A percentile compares a stretch with the other conserved stretches of the same genome.
phyloP scores from a whole-genome alignment of 257 asterid genomes.

The Ehretia macrophylla region DNA sequence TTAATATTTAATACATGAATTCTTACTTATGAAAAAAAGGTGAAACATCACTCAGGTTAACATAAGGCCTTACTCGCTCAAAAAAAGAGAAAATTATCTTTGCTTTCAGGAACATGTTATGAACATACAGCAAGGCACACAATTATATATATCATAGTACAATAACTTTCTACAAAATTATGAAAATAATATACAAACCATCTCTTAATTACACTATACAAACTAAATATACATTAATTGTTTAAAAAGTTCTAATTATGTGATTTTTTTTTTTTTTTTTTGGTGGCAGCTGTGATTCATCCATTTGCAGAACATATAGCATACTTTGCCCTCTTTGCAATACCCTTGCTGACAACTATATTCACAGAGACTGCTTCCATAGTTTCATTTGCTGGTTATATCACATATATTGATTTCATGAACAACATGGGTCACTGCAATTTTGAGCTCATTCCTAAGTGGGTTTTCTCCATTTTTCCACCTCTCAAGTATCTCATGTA shows the following conservation, averaged over 20 bases:
- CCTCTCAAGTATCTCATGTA: conserved; percentile 33
- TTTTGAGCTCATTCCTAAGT: conserved; percentile 26
- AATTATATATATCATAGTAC: no score
- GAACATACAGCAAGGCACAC: no score
- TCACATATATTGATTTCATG: conserved; percentile 29
- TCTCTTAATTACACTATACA: no score
- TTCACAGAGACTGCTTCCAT: conserved; percentile 18
- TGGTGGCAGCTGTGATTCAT: conserved; percentile 31
- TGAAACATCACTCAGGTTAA: no score
- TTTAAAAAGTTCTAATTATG: background rate
- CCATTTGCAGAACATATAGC: conserved; percentile 33
- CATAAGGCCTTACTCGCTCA: no score
- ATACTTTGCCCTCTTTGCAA: conserved; percentile 22
- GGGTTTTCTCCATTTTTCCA: conserved; percentile 18
- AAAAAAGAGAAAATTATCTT: no score
- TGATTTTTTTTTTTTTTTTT: background rate
- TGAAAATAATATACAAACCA: no score
- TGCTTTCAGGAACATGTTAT: no score
- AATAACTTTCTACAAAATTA: no score
- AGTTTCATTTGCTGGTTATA: conserved; percentile 7
- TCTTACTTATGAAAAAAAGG: no score
- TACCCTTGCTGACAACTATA: conserved; percentile 14
- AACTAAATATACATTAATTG: no score
- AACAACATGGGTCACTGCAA: conserved; percentile 36
- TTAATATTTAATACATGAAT: no score